phyloP scores from a whole-genome alignment of 1,139 yeast genomes.

The Hyphopichia khmerensis region DNA sequence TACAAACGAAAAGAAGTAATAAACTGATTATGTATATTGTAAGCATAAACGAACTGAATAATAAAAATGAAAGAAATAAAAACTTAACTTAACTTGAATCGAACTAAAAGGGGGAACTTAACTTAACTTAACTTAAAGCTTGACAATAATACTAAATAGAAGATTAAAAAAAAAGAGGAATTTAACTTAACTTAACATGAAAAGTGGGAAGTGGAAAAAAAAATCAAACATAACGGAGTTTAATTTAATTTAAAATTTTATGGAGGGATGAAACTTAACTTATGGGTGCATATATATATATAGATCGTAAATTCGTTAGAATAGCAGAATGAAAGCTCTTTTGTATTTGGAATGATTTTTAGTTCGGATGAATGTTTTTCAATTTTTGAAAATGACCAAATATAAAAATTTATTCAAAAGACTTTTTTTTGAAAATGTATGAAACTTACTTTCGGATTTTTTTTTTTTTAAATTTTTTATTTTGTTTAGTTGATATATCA shows the following conservation, averaged over 20 bases:
- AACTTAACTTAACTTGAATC: neutral
- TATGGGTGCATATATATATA: neutral
- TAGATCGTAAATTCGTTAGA: neutral
- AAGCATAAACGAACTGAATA: neutral
- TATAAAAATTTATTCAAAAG: too few relatives aligned
- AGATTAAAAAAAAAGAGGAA: neutral
- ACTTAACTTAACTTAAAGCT: conserved; percentile 1
- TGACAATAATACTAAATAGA: neutral
- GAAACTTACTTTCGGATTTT: neutral
- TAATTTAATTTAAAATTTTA: too few relatives aligned
- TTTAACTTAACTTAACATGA: conserved; percentile 1
- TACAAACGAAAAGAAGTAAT: neutral
- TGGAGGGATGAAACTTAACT: too few relatives aligned
- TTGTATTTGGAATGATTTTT: neutral
- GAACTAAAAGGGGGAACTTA: neutral
- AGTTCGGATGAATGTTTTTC: too few relatives aligned
- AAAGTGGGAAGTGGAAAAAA: neutral
- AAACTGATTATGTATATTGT: neutral
- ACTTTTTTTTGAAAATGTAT: too few relatives aligned
- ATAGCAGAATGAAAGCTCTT: neutral
- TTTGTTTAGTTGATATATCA: neutral
- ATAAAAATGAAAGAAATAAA: neutral
- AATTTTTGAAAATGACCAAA: too few relatives aligned
- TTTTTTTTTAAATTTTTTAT: conserved; percentile 2
- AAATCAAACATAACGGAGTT: too few relatives aligned